A percentile compares a stretch with the other conserved stretches of the same genome.
Evolutionary conservation across 2,329 filamentous ascomycete genomes (phyloP).

Genomic region (Sclerotinia subarctica): DNA sequence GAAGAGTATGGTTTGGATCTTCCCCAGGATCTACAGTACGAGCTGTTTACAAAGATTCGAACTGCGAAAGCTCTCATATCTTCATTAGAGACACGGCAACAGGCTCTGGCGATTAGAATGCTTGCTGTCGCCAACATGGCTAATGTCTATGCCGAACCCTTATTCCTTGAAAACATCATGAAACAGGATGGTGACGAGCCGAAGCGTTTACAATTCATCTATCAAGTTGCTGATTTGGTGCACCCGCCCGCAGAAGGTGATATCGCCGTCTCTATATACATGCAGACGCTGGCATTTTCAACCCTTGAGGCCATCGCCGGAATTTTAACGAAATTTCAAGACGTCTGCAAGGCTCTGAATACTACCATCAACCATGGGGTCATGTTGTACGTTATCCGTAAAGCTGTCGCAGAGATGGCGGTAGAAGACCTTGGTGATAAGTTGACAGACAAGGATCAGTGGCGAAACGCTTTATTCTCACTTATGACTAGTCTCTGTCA

Average conservation of each 20-base stretch:
- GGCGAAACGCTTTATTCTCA: conserved; percentile 87
- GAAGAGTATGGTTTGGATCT: conserved; percentile 58
- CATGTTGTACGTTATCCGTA: conserved; percentile 86
- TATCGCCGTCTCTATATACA: conserved; percentile 63
- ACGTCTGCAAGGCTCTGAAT: conserved; percentile 87
- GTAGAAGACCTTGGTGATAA: conserved; percentile 58
- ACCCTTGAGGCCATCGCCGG: conserved; percentile 83
- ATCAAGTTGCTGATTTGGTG: conserved; percentile 88
- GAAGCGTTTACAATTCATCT: conserved; percentile 81
- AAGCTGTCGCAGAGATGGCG: conserved; percentile 80
- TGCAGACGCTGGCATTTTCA: conserved; percentile 79
- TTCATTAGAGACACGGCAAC: conserved; percentile 64
- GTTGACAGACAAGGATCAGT: conserved; percentile 72
- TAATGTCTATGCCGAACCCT: conserved; percentile 78
- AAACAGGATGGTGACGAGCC: conserved; percentile 88
- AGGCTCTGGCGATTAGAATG: conserved; percentile 75
- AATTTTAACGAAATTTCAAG: conserved; percentile 72
- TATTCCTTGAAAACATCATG: conserved; percentile 82
- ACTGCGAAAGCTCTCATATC: conserved; percentile 75
- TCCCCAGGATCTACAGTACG: conserved; percentile 72
- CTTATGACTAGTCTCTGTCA: conserved; percentile 78
- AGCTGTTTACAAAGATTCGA: conserved; percentile 78
- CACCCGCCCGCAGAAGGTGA: conserved; percentile 74
- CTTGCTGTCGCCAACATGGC: conserved; percentile 87
- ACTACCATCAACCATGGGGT: conserved; percentile 96